Evolutionary conservation across 1,139 yeast species (phyloP), one percentile per base, ranked within the genome.

Genomic region (Lodderomyces margitis): DNA sequence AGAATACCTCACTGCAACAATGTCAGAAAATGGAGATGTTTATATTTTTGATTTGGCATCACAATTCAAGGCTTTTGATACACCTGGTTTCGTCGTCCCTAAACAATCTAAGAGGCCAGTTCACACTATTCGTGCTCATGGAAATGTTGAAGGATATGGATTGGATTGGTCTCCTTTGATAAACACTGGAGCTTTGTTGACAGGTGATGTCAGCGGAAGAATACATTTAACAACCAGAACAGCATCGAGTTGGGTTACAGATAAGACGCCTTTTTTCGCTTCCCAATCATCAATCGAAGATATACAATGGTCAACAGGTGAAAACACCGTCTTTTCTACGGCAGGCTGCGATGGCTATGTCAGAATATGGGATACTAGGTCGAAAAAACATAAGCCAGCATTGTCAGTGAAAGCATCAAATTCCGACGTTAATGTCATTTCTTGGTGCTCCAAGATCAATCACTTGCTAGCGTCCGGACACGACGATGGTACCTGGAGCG

Each of bases 91-190:
- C 53, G 74, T 78, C 57, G 79, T 91, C 49, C 88, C 95, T 38
- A 89, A 89, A 62, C 65, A 74, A 21, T 76, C 83, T 50, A 88
- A 86, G 59, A 78, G 83, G 59, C 96, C 98, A 14, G 59, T 81
- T 14, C 92, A 91, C 64, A 88, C 96, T n/a, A 73, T 94, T 47
- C 78, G 80, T 56, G 76, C 71, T 49, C 99, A 92, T 59, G 96
- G 97, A n/a, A 83, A 84, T 54, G 95, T 87, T 15, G 99, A 92
- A 69, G 98, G 99, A 21, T 92, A 89, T 58, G 99, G 96, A 16
- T 64, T 94, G 41, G 98, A 91, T 64, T 92, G 99, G 99, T 87
- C 96, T 3, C 96, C 97, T 25, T 67, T 84, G 49, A 77, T 83
- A 48, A 77, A 75, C 48, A 80, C 89, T 7, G 98, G 98, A 20